These are phyloP conservation scores for Fraxinus floribunda DNA, from an alignment of 305 asterid species.

Conservation along the genomic window DNA sequence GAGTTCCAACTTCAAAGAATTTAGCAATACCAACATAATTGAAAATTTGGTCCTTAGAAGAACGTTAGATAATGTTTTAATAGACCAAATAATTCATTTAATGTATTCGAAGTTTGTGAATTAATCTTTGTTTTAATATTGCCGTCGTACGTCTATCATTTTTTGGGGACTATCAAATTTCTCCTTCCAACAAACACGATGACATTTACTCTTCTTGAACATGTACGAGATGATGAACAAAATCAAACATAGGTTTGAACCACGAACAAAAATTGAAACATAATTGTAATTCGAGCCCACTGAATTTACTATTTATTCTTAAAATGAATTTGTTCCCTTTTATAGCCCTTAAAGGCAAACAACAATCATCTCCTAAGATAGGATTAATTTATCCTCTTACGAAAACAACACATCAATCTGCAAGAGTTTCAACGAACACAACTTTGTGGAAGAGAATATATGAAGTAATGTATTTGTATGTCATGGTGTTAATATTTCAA, in stretches of 20 bases:
- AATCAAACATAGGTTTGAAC: too few relatives aligned
- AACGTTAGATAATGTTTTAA: neutral
- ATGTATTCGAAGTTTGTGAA: neutral
- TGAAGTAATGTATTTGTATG: neutral
- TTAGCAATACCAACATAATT: neutral
- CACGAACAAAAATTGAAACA: too few relatives aligned
- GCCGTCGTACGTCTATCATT: neutral
- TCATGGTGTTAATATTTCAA: too few relatives aligned
- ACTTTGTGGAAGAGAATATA: too few relatives aligned
- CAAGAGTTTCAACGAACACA: neutral
- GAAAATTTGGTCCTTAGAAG: neutral
- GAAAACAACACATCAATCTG: neutral
- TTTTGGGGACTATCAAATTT: neutral
- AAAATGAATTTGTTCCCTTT: neutral
- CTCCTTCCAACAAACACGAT: neutral
- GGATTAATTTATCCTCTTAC: neutral
- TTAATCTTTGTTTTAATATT: neutral
- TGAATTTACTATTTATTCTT: neutral
- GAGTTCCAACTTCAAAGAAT: neutral
- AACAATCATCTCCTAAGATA: neutral
- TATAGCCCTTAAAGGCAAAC: neutral
- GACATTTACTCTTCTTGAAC: neutral
- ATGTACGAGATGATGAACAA: neutral
- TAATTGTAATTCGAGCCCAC: neutral
- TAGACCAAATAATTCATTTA: neutral